Evolutionary conservation across 1,139 yeast genomes (phyloP), one percentile per base, ranked within the genome.

Genomic region (Arxiozyma telluris): DNA sequence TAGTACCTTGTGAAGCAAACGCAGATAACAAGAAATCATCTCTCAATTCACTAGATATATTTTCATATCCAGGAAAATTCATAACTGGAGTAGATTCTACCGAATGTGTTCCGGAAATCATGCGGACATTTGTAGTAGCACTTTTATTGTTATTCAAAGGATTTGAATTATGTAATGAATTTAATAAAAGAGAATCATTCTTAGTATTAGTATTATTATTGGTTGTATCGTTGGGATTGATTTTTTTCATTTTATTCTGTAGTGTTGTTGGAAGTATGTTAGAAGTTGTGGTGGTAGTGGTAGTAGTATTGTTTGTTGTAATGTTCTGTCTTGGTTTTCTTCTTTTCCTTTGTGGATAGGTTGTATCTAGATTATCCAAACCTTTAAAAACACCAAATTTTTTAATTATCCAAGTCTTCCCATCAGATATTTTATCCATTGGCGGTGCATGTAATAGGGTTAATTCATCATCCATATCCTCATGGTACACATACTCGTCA

Each of bases 331-430:
- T 25, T 42, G 27, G 50, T 49, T 46, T 50, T 18, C 44, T 39
- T 17, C 42, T 39, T 8, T 47, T 50, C 27, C 48, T 44, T 12
- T n/a, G 49, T 15, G 54, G 23, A 34, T 49, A 25, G 21, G 41
- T 17, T 38, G 47, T 52, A 25, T 55, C 57, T 18, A 53, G 57
- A 27, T 55, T 56, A 21, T 65, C 61, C 5, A 57, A 54, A 2
- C 66, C 69, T 57, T 76, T 75, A 63, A 90, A 88, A 0, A 87
- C 95, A 0, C 96, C 96, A 73, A 89, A 90, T 12, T 95, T 95
- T 0, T 96, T 96, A 52, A 79, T 70, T 17, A 80, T 66, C 70
- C 80, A 77, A 0, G 94, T 84, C 55, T 77, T 76, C 2, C 75
- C 74, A 38, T 71, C 72, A 0, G 72, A 74, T 51, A 78, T 68